Evolutionary conservation across 192 early-diverging fungal species (phyloP).

Genomic region (Globomyces pollinis-pini): DNA sequence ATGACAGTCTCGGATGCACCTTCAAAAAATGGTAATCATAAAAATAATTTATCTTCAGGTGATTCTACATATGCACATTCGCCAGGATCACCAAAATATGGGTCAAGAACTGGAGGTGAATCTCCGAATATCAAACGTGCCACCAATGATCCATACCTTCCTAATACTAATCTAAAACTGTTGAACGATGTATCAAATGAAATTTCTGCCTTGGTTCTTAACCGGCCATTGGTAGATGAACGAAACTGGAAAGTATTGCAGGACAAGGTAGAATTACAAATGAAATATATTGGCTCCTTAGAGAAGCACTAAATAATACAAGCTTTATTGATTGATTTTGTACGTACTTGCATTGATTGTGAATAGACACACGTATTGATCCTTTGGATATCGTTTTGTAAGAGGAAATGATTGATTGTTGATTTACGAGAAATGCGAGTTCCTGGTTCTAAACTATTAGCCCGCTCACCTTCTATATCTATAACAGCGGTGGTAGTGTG

Average conservation of each 20-base stretch:
- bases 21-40: not conserved
- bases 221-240: not conserved
- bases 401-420: no score
- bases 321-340: no score
- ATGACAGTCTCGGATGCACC: not conserved
- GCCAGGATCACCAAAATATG: not conserved
- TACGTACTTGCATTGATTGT: no score
- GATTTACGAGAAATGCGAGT: no score
- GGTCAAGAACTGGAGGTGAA: not conserved
- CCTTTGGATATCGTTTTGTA: no score
- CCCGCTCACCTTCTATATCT: no score
- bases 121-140: not conserved
- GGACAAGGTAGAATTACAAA: not conserved
- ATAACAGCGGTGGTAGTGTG: no score
- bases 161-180: no score
- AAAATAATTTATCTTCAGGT: not conserved
- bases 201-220: not conserved
- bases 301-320: no score
- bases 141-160: no score
- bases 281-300: constrained; percentile 1
- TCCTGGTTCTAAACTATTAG: no score
- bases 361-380: no score
- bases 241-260: not conserved
- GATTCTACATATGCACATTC: not conserved
- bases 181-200: not conserved